A percentile compares a stretch with the other conserved stretches of the same genome.
Conservation (phyloP, 805 yeast genomes). For the Ogataea methanolica region DNA sequence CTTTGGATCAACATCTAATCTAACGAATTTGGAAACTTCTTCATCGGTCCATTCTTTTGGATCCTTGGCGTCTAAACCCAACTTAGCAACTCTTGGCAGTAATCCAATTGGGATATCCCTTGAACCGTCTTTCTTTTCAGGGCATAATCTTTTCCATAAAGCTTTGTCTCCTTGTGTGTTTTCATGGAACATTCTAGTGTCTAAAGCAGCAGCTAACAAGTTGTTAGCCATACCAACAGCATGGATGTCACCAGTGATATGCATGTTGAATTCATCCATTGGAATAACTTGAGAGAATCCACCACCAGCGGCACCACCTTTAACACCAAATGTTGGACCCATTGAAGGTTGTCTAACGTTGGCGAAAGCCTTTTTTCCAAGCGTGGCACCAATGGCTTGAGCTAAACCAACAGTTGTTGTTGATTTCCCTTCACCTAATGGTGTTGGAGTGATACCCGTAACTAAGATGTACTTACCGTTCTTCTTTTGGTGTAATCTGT, state of each 20-base stretch:
- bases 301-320: conserved; percentile 99
- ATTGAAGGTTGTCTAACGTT: conserved; percentile 96
- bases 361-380: conserved; percentile 79
- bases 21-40: conserved; percentile 70
- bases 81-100: conserved; percentile 66
- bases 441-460: conserved; percentile 98
- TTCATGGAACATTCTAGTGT: conserved; percentile 96
- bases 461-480: conserved; percentile 88
- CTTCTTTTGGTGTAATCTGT: conserved; percentile 57
- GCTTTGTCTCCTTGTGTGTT: conserved; percentile 72
- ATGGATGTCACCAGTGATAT: conserved; percentile 95
- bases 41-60: conserved; percentile 78
- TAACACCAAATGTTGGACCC: conserved; percentile 99
- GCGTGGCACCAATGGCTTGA: conserved; percentile 93
- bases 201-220: conserved; percentile 92
- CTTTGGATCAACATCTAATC: conserved; percentile 84
- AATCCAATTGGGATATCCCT: conserved; percentile 77
- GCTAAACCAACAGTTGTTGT: conserved; percentile 95
- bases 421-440: conserved; percentile 96
- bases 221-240: conserved; percentile 94
- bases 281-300: conserved; percentile 98
- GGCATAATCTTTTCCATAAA: conserved; percentile 81
- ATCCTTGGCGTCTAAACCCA: conserved; percentile 77
- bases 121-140: conserved; percentile 68
- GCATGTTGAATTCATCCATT: conserved; percentile 98